These are phyloP conservation scores for Sugiyamaella mastotermitis DNA, from an alignment of 805 yeast genomes.

Conservation along the genomic window DNA sequence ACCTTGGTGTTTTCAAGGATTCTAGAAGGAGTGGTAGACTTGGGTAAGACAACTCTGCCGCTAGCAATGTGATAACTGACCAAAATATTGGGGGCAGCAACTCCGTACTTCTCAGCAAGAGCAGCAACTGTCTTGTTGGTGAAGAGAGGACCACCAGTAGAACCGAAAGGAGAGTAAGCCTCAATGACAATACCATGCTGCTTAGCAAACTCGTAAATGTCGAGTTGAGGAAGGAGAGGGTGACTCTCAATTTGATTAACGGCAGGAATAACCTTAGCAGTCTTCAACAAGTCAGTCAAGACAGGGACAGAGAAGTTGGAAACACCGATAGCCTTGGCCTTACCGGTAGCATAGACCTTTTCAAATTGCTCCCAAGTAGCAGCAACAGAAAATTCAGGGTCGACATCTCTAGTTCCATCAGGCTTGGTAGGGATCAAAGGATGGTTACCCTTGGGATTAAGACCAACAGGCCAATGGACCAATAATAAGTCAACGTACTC, in stretches of 20 bases:
- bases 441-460: conserved; percentile 37
- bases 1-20: conserved; percentile 38
- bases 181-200: conserved; percentile 50
- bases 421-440: conserved; percentile 35
- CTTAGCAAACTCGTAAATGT: conserved; percentile 47
- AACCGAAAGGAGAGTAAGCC: conserved; percentile 71
- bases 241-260: conserved; percentile 71
- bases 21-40: conserved; percentile 65
- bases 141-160: conserved; percentile 58
- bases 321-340: conserved; percentile 66
- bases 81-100: conserved; percentile 49
- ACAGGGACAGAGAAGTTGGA: conserved; percentile 59
- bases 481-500: conserved; percentile 76
- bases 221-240: conserved; percentile 61
- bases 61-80: conserved; percentile 58
- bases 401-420: conserved; percentile 35
- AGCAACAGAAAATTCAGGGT: conserved; percentile 28
- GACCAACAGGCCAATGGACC: conserved; percentile 77
- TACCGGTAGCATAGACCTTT: conserved; percentile 41
- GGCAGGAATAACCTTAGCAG: conserved; percentile 47
- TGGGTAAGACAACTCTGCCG: conserved; percentile 60
- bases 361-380: conserved; percentile 64
- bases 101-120: conserved; percentile 52
- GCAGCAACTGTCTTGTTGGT: conserved; percentile 43
- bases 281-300: conserved; percentile 31